Percentiles rank a stretch among this genome's conserved stretches.
Conservation (phyloP, 202 grass and related monocot genomes). For the Carex arenaria region DNA sequence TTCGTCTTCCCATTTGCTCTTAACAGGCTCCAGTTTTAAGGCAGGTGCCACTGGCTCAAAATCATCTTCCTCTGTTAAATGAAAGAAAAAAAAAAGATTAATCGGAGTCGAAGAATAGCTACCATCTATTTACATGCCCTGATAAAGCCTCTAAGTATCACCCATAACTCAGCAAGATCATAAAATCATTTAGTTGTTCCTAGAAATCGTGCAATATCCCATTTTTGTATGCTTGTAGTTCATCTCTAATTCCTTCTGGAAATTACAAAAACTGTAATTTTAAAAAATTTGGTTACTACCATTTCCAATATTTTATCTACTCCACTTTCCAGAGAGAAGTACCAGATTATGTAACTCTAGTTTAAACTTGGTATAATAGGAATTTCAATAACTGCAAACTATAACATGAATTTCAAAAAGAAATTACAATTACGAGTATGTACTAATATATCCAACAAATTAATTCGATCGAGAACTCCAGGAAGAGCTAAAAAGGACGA, state of each 20-base stretch:
- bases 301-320: background rate
- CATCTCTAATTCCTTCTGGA: background rate
- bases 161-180: background rate
- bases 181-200: background rate
- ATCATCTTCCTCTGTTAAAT: slow-evolving; percentile 67
- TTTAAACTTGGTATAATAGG: background rate
- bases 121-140: background rate
- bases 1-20: slow-evolving; percentile 85
- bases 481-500: background rate
- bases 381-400: background rate
- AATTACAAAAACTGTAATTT: background rate
- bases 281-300: background rate
- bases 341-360: background rate
- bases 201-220: background rate
- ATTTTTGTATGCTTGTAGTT: background rate
- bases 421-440: background rate
- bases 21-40: slow-evolving; percentile 43
- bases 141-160: background rate
- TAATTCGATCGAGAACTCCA: background rate
- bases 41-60: slow-evolving; percentile 49
- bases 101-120: background rate
- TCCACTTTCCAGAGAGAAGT: background rate
- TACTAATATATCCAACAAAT: background rate
- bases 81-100: background rate
- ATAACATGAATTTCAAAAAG: background rate